Evolutionary conservation across 164 flowering plant genomes (phyloP).

Genomic region (Nymphaea thermarum): DNA sequence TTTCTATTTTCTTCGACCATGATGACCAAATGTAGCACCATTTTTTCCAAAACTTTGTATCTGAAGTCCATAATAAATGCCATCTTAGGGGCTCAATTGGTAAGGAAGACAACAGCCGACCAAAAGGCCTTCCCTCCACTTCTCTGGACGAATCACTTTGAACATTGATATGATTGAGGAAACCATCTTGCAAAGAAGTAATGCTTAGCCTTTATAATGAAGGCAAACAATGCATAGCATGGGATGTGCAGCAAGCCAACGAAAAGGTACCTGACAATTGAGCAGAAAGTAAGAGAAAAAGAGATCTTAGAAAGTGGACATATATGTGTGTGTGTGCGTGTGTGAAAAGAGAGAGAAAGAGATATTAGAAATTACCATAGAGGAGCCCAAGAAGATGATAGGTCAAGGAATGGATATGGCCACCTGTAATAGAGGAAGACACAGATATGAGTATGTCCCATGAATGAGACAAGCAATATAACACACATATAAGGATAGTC

Average conservation of each 20-base stretch:
- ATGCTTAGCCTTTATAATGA: slow-evolving; percentile 52
- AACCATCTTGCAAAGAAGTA: slow-evolving; percentile 37
- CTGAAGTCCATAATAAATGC: no score
- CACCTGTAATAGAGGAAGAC: slow-evolving; percentile 20
- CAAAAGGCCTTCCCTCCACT: no score
- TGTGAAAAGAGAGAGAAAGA: not conserved
- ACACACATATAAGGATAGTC: not conserved
- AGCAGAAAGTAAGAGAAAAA: not conserved
- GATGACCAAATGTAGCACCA: no score
- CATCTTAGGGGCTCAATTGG: no score
- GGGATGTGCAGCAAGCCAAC: slow-evolving; percentile 79
- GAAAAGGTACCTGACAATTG: slow-evolving; percentile 48
- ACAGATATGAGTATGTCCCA: no score
- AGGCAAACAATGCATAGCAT: slow-evolving; percentile 53
- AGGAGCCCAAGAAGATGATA: slow-evolving; percentile 52
- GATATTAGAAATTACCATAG: slow-evolving; percentile 19
- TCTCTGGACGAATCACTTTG: not conserved
- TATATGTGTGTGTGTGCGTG: not conserved
- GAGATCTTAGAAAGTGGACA: not conserved
- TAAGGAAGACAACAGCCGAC: no score
- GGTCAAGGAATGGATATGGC: slow-evolving; percentile 60
- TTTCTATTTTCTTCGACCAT: no score
- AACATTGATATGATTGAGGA: slow-evolving; percentile 42
- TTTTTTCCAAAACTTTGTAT: no score
- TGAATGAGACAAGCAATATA: no score